Evolutionary conservation across 2,329 filamentous ascomycete genomes (phyloP).

Genomic region (Penicillium digitatum): DNA sequence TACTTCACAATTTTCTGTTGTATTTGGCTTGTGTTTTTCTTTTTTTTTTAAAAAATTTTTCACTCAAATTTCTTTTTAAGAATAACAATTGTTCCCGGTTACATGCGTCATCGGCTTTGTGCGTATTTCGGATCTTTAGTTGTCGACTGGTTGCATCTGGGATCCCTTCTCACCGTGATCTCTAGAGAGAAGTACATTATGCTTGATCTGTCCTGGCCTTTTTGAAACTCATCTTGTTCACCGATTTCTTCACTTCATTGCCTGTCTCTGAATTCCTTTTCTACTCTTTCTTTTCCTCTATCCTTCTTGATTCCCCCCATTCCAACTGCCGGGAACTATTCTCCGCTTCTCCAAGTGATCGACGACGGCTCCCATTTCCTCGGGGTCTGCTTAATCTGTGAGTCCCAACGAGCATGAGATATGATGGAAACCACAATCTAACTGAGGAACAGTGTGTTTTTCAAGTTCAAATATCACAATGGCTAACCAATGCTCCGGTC

Average conservation of each 20-base stretch:
- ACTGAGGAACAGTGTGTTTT: not conserved
- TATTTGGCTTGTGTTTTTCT: not conserved
- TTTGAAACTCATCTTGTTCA: not conserved
- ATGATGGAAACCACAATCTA: not conserved
- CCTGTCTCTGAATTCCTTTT: not conserved
- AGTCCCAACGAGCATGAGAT: constrained; percentile 10
- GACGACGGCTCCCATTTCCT: constrained; percentile 16
- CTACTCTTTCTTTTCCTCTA: not conserved
- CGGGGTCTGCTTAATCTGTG: constrained; percentile 20
- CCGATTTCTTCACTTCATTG: not conserved
- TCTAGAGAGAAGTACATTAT: constrained; percentile 1
- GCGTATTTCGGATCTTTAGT: not conserved
- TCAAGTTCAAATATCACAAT: constrained; percentile 17
- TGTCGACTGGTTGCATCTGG: not conserved
- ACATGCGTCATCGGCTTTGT: not conserved
- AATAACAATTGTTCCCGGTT: not conserved
- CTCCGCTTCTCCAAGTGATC: constrained; percentile 20
- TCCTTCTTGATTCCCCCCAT: not conserved
- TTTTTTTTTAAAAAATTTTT: no score
- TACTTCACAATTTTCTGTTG: not conserved
- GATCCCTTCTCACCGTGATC: constrained; percentile 1
- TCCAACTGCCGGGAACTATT: constrained; percentile 6
- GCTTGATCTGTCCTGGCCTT: not conserved
- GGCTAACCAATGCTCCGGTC: constrained; percentile 41
- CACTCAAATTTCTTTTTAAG: not conserved